phyloP scores from a whole-genome alignment of 345 rosid genomes.

The Rhizophora mangle region DNA sequence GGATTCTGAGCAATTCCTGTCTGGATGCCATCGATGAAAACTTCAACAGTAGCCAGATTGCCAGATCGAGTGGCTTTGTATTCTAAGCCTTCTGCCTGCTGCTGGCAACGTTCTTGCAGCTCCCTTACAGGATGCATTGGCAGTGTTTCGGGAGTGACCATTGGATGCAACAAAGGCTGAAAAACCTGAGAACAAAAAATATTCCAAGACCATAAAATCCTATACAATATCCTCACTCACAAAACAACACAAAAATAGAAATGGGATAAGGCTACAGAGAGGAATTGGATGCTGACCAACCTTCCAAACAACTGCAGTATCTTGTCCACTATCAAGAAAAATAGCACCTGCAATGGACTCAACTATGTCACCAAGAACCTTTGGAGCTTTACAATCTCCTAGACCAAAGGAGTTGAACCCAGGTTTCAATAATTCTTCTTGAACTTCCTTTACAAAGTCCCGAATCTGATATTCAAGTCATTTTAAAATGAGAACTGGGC shows the following conservation, averaged over 20 bases:
- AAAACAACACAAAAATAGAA: background rate
- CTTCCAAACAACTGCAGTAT: conserved; percentile 87
- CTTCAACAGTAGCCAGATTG: conserved; percentile 93
- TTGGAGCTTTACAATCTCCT: conserved; percentile 99
- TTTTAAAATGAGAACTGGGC: conserved; percentile 10
- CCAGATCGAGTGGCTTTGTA: conserved; percentile 84
- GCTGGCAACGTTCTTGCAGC: conserved; percentile 98
- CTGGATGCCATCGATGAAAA: conserved; percentile 84
- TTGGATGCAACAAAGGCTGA: conserved; percentile 89
- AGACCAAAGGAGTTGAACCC: conserved; percentile 95
- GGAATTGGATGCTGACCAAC: conserved; percentile 30
- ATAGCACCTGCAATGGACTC: conserved; percentile 98
- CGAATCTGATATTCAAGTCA: conserved; percentile 55
- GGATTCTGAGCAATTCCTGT: conserved; percentile 92
- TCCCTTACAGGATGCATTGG: conserved; percentile 99
- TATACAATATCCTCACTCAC: conserved; percentile 4
- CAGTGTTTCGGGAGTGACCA: conserved; percentile 98
- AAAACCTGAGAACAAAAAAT: conserved; percentile 50
- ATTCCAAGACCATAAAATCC: background rate
- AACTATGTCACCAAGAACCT: conserved; percentile 95
- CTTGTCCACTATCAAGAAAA: conserved; percentile 77
- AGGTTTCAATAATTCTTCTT: conserved; percentile 71
- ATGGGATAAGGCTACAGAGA: background rate
- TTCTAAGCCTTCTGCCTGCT: conserved; percentile 96
- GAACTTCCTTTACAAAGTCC: conserved; percentile 89